Percentiles rank a stretch among this genome's conserved stretches.
Conservation (phyloP, 192 early-diverging fungal species). For the Gonapodya prolifera region DNA sequence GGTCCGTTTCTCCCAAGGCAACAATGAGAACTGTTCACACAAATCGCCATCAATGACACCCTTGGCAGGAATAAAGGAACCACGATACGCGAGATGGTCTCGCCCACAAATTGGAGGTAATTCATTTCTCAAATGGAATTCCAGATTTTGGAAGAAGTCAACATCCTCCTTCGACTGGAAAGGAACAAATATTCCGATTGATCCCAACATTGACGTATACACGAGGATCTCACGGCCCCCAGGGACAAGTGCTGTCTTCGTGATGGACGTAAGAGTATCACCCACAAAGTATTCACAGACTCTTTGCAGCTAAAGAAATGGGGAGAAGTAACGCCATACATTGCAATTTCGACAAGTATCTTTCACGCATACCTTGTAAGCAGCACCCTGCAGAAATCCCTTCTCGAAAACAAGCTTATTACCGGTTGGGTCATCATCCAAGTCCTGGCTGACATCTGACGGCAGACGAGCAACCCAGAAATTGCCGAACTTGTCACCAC, state of each 20-base stretch:
- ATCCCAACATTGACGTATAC: constrained; percentile 78
- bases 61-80: constrained; percentile 61
- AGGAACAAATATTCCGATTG: constrained; percentile 73
- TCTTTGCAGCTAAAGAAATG: constrained; percentile 45
- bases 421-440: constrained; percentile 83
- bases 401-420: constrained; percentile 69
- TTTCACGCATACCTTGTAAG: constrained; percentile 53
- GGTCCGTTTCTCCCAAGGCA: constrained; percentile 59
- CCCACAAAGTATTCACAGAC: constrained; percentile 73
- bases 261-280: constrained; percentile 72
- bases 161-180: constrained; percentile 80
- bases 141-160: constrained; percentile 84
- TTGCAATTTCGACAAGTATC: not conserved
- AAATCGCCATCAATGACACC: constrained; percentile 77
- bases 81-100: constrained; percentile 79
- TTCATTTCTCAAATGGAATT: constrained; percentile 73
- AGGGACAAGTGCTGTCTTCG: constrained; percentile 61
- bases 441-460: constrained; percentile 40
- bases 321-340: not conserved
- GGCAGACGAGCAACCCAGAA: constrained; percentile 67
- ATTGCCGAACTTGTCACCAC: constrained; percentile 97
- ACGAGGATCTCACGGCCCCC: constrained; percentile 78
- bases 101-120: constrained; percentile 64
- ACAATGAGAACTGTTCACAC: constrained; percentile 71
- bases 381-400: constrained; percentile 66